Evolutionary conservation across 148 eudicot species (phyloP), one percentile per base, ranked within the genome.

Genomic region (Drosera capensis): DNA sequence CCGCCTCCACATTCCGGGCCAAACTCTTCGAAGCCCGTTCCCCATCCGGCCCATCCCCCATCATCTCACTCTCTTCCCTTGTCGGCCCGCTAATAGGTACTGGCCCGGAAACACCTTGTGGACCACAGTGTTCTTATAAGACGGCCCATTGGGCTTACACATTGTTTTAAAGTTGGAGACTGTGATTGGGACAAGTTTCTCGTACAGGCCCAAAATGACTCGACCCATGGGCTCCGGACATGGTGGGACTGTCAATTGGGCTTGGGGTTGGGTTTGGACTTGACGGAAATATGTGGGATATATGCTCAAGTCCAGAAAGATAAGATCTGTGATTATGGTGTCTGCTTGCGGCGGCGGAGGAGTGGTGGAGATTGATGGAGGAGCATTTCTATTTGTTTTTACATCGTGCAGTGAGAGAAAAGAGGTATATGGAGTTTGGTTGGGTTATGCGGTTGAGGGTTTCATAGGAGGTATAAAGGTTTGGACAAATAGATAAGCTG

Each of bases 251-350:
- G n/a, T n/a, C n/a, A 72, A 73, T 45, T 67, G 71, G 51, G 71
- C 82, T 23, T 70, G 65, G 20, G 58, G 64, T 37, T 75, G 74
- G 56, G 47, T 64, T 8, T 38, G 40, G 64, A 67, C 34, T 71
- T 79, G 56, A 45, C 75, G 62, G 75, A 90, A 84, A 78, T 73
- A 84, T 40, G 52, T 64, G 0, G 97, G 82, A 56, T 93, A 84
- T 30, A 75, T 37, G 63, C 85, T 71, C 61, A 90, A 68, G 71
- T 90, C 93, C 23, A 90, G 43, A 78, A 71, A 90, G 23, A 90
- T 68, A 1, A 94, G 65, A 73, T 90, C 84, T 5, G 94, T 88
- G 48, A 88, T 59, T 31, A 92, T 88, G 43, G 97, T 88, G 83
- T 88, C 92, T 8, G 67, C 68, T 1, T 42, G 57, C 2, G 62